Base-by-base conservation (phyloP, 805 yeast species). In the Kluyveromyces wickerhamii region DNA sequence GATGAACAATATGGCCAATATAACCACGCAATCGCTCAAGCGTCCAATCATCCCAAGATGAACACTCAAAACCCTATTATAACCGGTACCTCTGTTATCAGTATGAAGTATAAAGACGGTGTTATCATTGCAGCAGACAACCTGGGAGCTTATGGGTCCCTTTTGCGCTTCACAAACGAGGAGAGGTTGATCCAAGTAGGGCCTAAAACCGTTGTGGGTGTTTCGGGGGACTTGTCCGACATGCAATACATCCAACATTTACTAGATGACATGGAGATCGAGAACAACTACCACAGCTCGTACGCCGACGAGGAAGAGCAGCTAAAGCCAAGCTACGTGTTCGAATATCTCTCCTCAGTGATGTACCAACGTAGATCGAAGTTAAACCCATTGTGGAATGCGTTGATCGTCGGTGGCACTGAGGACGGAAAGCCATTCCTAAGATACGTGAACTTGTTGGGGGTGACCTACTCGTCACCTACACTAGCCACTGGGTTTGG, bases 331-430 rank as follows among this genome's bases (percentile, higher is more conserved):
- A 74, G 84, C 13, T 83, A 86, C 50, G 77, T 92, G 27, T 94
- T 85, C 59, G 89, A 84, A 55, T 92, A 87, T 59, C 66, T 92
- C 46, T 77, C 89, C 31, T 75, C 81, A 40, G 79, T 89, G 28
- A 68, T 89, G 69, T 92, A 92, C 63, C 67, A 72, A 45, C 79
- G 97, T 62, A 75, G 99, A 62, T 72, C 82, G 35, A 87, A 92
- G 61, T 79, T 92, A 89, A 77, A 92, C 57, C 99, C 99, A 16
- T 69, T 87, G 44, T 92, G 97, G 97, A 92, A 92, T 61, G 81
- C 97, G 1, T 64, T 83, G 24, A 68, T 92, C 37, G 96, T 92
- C 34, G 96, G 87, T 10, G 99, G 99, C 7, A 69, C 81, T 47
- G 81, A 82, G 43, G 77, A 77, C 26, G 69, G 65, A 30, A 69